Evolutionary conservation across 768 basidiomycete species (phyloP).

Genomic region (Lentinula sp.): DNA sequence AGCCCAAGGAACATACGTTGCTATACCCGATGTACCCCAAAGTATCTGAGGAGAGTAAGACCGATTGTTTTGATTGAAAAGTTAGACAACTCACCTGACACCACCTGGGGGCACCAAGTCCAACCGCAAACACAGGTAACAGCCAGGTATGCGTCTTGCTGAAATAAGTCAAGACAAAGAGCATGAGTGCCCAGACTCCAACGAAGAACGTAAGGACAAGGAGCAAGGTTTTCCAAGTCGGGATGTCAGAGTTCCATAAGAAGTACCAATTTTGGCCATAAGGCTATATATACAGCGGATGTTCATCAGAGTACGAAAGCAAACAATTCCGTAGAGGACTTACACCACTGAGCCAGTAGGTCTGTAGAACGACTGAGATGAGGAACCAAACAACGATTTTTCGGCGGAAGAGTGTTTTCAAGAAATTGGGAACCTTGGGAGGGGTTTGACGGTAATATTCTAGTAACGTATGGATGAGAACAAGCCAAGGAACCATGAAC

Average conservation of each 20-base stretch:
- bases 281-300: constrained; percentile 38
- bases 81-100: constrained; percentile 59
- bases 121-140: constrained; percentile 90
- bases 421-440: constrained; percentile 91
- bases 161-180: constrained; percentile 74
- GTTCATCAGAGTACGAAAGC: neutral
- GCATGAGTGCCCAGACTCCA: constrained; percentile 73
- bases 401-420: constrained; percentile 81
- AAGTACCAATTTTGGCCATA: constrained; percentile 95
- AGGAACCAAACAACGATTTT: constrained; percentile 96
- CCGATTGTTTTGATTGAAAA: constrained; percentile 3
- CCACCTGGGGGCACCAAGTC: constrained; percentile 91
- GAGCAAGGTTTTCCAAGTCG: constrained; percentile 77
- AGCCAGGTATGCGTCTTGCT: constrained; percentile 96
- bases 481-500: neutral
- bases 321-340: constrained; percentile 20
- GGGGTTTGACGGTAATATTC: constrained; percentile 91
- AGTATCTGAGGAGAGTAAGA: constrained; percentile 49
- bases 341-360: constrained; percentile 88
- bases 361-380: constrained; percentile 84
- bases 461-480: constrained; percentile 17
- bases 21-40: constrained; percentile 93
- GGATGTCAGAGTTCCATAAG: constrained; percentile 80
- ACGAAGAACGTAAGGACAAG: constrained; percentile 84
- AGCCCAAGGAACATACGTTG: constrained; percentile 92